Conservation (phyloP, 2,329 filamentous ascomycete genomes). For the Septoria linicola region DNA sequence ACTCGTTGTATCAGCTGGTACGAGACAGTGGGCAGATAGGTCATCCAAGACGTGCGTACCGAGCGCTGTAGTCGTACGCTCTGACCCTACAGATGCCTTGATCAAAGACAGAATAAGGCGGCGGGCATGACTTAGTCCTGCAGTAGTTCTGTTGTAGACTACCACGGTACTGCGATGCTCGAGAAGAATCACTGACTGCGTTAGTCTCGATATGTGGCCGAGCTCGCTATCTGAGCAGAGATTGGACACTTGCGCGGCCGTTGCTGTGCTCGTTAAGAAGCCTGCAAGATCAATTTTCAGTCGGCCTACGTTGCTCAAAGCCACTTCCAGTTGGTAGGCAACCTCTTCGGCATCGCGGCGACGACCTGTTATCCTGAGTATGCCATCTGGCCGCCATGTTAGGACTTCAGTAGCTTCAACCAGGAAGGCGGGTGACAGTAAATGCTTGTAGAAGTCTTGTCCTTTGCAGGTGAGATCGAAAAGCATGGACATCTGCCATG, state of each 20-base stretch:
- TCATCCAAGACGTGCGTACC: background rate
- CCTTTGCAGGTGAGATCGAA: slow-evolving; percentile 27
- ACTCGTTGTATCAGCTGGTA: background rate
- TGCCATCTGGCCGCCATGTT: slow-evolving; percentile 25
- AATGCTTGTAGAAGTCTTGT: slow-evolving; percentile 20
- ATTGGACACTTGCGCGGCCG: background rate
- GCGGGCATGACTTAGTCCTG: slow-evolving; percentile 23
- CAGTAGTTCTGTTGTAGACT: slow-evolving; percentile 15
- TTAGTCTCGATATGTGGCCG: slow-evolving; percentile 22
- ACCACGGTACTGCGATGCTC: slow-evolving; percentile 3
- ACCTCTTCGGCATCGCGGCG: slow-evolving; percentile 33
- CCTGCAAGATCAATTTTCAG: slow-evolving; percentile 22
- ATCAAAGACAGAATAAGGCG: slow-evolving; percentile 19
- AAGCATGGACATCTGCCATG: slow-evolving; percentile 33
- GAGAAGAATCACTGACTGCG: slow-evolving; percentile 24
- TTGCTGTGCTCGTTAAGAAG: slow-evolving; percentile 12
- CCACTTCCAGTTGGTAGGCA: slow-evolving; percentile 26
- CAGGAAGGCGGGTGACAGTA: slow-evolving; percentile 29
- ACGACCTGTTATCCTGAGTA: slow-evolving; percentile 36
- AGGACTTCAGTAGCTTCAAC: slow-evolving; percentile 24
- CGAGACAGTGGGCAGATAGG: background rate
- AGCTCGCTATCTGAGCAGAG: slow-evolving; percentile 25
- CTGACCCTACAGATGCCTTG: background rate
- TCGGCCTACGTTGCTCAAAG: slow-evolving; percentile 19
- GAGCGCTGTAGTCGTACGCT: background rate